phyloP scores from a whole-genome alignment of 73 alveolate genomes.

The Paraurostyla sp. region DNA sequence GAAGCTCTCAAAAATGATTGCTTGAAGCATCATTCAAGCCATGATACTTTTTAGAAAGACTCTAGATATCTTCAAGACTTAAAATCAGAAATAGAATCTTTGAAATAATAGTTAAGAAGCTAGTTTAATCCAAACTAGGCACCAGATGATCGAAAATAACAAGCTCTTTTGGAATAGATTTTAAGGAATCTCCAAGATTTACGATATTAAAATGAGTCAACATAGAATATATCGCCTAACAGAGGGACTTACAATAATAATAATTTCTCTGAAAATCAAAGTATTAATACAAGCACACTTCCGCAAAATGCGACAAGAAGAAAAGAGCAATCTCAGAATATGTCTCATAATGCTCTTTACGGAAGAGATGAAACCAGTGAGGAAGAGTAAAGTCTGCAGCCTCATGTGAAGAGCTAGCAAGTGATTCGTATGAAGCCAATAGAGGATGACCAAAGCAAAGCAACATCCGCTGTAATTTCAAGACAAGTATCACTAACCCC shows the following conservation, averaged over 20 bases:
- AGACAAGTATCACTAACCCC: conserved; percentile 18
- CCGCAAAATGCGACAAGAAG: too few species aligned
- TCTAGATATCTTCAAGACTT: not conserved
- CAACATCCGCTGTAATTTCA: not conserved
- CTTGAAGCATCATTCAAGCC: too few species aligned
- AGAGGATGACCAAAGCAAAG: too few species aligned
- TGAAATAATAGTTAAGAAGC: not conserved
- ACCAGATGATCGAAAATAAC: not conserved
- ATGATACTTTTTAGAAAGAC: too few species aligned
- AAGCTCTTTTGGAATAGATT: conserved; percentile 11
- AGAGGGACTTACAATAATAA: not conserved
- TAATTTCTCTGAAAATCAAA: conserved; percentile 2
- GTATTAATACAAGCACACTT: not conserved
- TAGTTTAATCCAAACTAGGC: not conserved
- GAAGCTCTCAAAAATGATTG: not conserved
- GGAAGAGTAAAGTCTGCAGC: not conserved
- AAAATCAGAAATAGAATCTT: not conserved
- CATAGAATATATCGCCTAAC: conserved; percentile 11
- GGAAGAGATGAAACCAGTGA: not conserved
- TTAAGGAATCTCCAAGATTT: conserved; percentile 30
- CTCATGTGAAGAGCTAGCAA: too few species aligned
- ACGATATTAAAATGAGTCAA: conserved; percentile 9
- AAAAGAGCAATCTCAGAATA: not conserved
- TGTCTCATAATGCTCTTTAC: too few species aligned
- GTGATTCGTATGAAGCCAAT: too few species aligned